These are phyloP conservation scores for Collybia sp. DNA, from an alignment of 768 basidiomycete species.

Conservation along the genomic window DNA sequence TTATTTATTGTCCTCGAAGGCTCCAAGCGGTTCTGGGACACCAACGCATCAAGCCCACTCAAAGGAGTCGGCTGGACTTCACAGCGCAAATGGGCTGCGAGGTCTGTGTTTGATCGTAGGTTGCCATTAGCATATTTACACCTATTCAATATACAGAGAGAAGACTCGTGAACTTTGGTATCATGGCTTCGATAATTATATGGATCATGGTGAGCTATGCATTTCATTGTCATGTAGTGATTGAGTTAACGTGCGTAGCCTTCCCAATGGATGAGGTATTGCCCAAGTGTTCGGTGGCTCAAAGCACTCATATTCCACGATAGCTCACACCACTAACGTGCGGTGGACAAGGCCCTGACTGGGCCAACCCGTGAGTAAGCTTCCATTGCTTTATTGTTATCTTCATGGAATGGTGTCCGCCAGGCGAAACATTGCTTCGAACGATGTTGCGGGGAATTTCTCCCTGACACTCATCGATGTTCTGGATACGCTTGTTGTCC, in stretches of 20 bases:
- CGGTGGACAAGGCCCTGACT: conserved; percentile 82
- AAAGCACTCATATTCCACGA: no score
- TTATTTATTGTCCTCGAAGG: conserved; percentile 33
- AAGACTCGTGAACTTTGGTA: conserved; percentile 78
- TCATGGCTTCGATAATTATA: conserved; percentile 88
- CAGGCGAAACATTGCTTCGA: conserved; percentile 70
- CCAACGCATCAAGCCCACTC: conserved; percentile 26
- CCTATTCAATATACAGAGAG: conserved; percentile 39
- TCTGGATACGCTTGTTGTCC: conserved; percentile 87
- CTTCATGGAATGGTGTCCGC: neutral
- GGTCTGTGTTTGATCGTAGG: conserved; percentile 35
- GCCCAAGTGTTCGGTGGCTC: conserved; percentile 1
- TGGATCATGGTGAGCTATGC: conserved; percentile 62
- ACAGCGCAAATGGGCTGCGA: conserved; percentile 49
- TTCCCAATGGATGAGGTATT: conserved; percentile 82
- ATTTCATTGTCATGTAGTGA: neutral
- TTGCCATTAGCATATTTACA: neutral
- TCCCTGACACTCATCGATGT: conserved; percentile 80
- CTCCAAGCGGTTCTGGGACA: conserved; percentile 23
- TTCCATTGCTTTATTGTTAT: neutral
- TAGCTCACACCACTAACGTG: conserved; percentile 90
- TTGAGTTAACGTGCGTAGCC: conserved; percentile 35
- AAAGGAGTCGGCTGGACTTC: conserved; percentile 45
- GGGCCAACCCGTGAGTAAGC: conserved; percentile 67
- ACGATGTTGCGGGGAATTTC: conserved; percentile 95